Evolutionary conservation across 2,329 filamentous ascomycete genomes (phyloP).

Genomic region (Beauveria sp.): DNA sequence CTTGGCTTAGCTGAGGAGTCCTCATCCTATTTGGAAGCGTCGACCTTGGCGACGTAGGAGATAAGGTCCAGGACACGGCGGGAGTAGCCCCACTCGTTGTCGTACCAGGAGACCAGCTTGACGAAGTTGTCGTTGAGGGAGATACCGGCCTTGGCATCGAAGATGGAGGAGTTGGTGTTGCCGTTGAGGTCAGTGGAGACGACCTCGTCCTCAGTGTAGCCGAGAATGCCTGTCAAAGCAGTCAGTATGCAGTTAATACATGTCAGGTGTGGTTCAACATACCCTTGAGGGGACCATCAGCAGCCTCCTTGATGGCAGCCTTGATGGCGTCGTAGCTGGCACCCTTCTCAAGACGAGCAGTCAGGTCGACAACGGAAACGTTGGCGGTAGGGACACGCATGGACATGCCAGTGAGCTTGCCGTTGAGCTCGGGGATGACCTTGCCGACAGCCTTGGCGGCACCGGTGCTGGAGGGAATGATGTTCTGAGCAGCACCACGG

Average conservation of each 20-base stretch:
- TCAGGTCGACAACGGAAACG: slow-evolving; percentile 98
- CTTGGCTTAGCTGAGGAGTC: slow-evolving; percentile 10
- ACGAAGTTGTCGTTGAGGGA: slow-evolving; percentile 97
- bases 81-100: slow-evolving; percentile 99
- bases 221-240: slow-evolving; percentile 61
- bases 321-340: slow-evolving; percentile 91
- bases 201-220: slow-evolving; percentile 93
- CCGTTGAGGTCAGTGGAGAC: slow-evolving; percentile 93
- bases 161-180: slow-evolving; percentile 91
- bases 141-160: slow-evolving; percentile 99
- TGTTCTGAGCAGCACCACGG: slow-evolving; percentile 98
- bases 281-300: slow-evolving; percentile 82
- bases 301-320: slow-evolving; percentile 77
- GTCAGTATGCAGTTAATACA: slow-evolving; percentile 13
- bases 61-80: slow-evolving; percentile 83
- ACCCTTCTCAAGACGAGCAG: slow-evolving; percentile 84
- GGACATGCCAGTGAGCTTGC: slow-evolving; percentile 99
- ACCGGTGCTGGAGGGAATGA: slow-evolving; percentile 98
- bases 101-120: slow-evolving; percentile 98
- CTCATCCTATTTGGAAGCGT: slow-evolving; percentile 44
- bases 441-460: slow-evolving; percentile 99
- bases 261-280: slow-evolving; percentile 22
- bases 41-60: slow-evolving; percentile 72
- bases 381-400: slow-evolving; percentile 99
- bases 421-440: slow-evolving; percentile 95